Evolutionary conservation across 495 filamentous ascomycete species (phyloP).

Genomic region (Pseudomonodictys pantanalensis): DNA sequence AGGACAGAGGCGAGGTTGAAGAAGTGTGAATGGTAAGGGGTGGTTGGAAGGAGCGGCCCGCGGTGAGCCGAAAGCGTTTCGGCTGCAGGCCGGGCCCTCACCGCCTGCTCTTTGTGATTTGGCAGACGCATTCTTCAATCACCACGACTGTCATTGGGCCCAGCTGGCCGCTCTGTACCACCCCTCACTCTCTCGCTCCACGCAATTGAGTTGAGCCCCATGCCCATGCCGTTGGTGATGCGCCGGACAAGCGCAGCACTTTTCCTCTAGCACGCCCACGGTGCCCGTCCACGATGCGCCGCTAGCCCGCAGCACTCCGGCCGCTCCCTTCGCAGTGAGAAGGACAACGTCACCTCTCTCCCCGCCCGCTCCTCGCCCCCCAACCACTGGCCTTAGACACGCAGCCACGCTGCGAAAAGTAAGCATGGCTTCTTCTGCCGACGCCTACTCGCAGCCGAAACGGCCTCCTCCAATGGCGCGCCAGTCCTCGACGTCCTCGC

Average conservation of each 20-base stretch:
- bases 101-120: slow-evolving; percentile 14
- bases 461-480: slow-evolving; percentile 24
- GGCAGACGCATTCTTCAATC: slow-evolving; percentile 18
- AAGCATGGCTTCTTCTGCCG: slow-evolving; percentile 31
- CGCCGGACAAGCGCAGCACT: neutral
- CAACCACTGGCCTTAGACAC: neutral
- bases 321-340: neutral
- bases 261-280: neutral
- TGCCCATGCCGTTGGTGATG: neutral
- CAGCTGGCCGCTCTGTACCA: slow-evolving; percentile 20
- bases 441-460: slow-evolving; percentile 34
- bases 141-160: slow-evolving; percentile 20
- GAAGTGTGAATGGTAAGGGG: neutral
- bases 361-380: neutral
- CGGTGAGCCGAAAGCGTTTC: slow-evolving; percentile 15
- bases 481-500: slow-evolving; percentile 34
- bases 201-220: slow-evolving; percentile 27
- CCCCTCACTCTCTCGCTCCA: slow-evolving; percentile 4
- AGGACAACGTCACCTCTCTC: neutral
- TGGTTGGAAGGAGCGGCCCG: slow-evolving; percentile 5
- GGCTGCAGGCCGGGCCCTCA: neutral
- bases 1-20: neutral
- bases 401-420: slow-evolving; percentile 22
- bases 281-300: neutral
- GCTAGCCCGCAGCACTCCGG: neutral